Evolutionary conservation across 139 green algal species (phyloP).

Genomic region (Tetraselmis chui): DNA sequence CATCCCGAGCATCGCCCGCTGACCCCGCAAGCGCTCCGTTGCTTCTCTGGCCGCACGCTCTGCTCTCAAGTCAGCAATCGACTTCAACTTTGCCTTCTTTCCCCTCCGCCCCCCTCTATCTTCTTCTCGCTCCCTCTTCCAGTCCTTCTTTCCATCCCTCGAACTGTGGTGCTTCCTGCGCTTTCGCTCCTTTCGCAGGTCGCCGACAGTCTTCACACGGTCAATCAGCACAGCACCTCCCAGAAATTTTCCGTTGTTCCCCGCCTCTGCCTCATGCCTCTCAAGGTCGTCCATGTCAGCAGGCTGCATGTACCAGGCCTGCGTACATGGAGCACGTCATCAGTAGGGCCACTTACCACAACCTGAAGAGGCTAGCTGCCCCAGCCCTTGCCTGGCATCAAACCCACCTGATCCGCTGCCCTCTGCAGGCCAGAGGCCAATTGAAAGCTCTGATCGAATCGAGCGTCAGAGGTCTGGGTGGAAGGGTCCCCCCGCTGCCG

Average conservation of each 20-base stretch:
- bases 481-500: not conserved
- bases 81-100: not conserved
- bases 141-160: not conserved
- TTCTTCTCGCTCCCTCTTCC: not conserved
- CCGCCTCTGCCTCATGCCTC: no score
- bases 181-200: not conserved
- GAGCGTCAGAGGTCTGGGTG: not conserved
- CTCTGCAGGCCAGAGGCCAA: not conserved
- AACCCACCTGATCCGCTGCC: not conserved
- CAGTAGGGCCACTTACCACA: not conserved
- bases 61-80: not conserved
- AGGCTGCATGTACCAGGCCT: not conserved
- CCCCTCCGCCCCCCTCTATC: not conserved
- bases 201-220: not conserved
- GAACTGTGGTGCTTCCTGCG: not conserved
- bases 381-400: not conserved
- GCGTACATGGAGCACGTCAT: not conserved
- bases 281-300: not conserved
- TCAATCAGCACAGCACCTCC: not conserved
- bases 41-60: not conserved
- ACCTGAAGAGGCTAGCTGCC: not conserved
- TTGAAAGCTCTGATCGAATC: not conserved
- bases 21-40: not conserved
- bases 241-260: not conserved
- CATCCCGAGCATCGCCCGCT: not conserved